These are phyloP conservation scores for Elongisporangium senticosum DNA, from an alignment of 352 stramenopile species.

Conservation along the genomic window DNA sequence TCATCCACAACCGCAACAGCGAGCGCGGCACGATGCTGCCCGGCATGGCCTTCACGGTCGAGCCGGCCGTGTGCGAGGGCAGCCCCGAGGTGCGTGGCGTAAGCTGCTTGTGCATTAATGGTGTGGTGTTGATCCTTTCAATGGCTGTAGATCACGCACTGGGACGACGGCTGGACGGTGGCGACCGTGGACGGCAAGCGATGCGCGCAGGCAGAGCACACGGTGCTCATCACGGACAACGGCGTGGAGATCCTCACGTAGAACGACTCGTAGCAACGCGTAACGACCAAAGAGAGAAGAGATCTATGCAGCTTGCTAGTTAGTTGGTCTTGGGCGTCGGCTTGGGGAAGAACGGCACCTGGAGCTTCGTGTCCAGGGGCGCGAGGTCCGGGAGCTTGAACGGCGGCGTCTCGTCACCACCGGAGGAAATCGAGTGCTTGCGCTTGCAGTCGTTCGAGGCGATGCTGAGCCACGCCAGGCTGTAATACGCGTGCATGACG, in stretches of 20 bases:
- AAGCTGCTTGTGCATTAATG: background rate
- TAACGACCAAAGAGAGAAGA: slow-evolving; percentile 8
- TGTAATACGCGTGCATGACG: slow-evolving; percentile 91
- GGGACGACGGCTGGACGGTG: slow-evolving; percentile 96
- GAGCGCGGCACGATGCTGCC: slow-evolving; percentile 76
- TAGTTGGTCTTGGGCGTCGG: slow-evolving; percentile 11
- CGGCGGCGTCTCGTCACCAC: slow-evolving; percentile 3
- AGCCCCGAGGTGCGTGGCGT: slow-evolving; percentile 57
- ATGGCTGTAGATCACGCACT: slow-evolving; percentile 71
- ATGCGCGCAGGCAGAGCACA: slow-evolving; percentile 98
- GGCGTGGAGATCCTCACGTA: slow-evolving; percentile 95
- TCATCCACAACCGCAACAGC: slow-evolving; percentile 88
- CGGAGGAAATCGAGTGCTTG: slow-evolving; percentile 8
- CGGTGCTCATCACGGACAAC: slow-evolving; percentile 93
- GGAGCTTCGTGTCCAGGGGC: slow-evolving; percentile 66
- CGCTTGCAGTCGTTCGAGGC: slow-evolving; percentile 24
- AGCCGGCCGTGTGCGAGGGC: slow-evolving; percentile 95
- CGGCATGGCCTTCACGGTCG: slow-evolving; percentile 99
- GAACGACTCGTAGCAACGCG: background rate
- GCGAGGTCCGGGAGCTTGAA: slow-evolving; percentile 34
- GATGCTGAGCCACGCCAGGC: slow-evolving; percentile 86
- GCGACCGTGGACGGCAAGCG: slow-evolving; percentile 90
- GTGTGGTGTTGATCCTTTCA: background rate
- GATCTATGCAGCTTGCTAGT: background rate
- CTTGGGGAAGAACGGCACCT: slow-evolving; percentile 66